Percentiles rank a stretch among this genome's conserved stretches.
These are phyloP conservation scores for Candida sakaeoensis DNA, from an alignment of 805 yeast species.

Conservation along the genomic window DNA sequence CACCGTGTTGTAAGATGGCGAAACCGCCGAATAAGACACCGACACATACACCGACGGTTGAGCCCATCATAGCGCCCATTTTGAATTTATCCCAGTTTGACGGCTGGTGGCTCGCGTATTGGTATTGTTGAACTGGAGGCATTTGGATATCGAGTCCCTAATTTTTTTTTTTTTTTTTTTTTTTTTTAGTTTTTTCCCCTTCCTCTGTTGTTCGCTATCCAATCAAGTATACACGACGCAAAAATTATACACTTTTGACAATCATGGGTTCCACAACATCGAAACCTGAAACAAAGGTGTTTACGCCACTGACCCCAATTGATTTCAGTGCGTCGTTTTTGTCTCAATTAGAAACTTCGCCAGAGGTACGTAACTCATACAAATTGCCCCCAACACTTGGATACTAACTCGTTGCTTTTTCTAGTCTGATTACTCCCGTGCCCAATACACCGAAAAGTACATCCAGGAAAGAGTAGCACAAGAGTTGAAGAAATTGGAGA, in stretches of 20 bases:
- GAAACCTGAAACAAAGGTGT: slow-evolving; percentile 62
- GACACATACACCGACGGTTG: slow-evolving; percentile 86
- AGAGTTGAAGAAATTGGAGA: slow-evolving; percentile 52
- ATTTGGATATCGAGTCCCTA: slow-evolving; percentile 18
- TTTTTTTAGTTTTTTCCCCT: too few relatives aligned
- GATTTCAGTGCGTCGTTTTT: slow-evolving; percentile 64
- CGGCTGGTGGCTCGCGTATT: slow-evolving; percentile 52
- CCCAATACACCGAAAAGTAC: slow-evolving; percentile 62
- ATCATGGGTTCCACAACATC: slow-evolving; percentile 59
- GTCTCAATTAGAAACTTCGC: slow-evolving; percentile 56
- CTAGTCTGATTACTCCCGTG: slow-evolving; percentile 62
- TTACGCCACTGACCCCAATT: slow-evolving; percentile 63
- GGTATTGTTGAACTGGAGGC: slow-evolving; percentile 72
- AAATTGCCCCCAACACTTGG: not conserved
- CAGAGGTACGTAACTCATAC: slow-evolving; percentile 39
- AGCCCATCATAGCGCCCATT: slow-evolving; percentile 98
- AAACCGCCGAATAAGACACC: slow-evolving; percentile 94
- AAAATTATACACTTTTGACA: not conserved
- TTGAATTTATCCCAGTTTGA: slow-evolving; percentile 94
- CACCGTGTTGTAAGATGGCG: slow-evolving; percentile 86
- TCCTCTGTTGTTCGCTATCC: not conserved
- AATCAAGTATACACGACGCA: slow-evolving; percentile 6
- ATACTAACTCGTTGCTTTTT: slow-evolving; percentile 2
- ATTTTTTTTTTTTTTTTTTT: slow-evolving; percentile 3
- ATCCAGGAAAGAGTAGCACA: slow-evolving; percentile 62